Evolutionary conservation across 768 basidiomycete species (phyloP), one percentile per base, ranked within the genome.

Genomic region (Nidularia sp.): DNA sequence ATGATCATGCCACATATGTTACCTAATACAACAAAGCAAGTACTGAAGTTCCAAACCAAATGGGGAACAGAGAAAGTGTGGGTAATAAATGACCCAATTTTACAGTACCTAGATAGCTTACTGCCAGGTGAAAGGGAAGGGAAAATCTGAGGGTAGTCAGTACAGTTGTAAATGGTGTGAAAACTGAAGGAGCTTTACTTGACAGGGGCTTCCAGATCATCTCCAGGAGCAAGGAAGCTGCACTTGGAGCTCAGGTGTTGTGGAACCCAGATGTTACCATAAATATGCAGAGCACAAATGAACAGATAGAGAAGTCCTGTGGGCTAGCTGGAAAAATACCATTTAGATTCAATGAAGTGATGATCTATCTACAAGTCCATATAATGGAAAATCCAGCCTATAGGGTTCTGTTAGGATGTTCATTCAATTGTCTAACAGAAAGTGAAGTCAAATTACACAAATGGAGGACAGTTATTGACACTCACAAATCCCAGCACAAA

Each of bases 171-270:
- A 61, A 60, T 53, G 47, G 54, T 3, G 22, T 54, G 3, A 42
- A 45, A 2, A 25, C n/a, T 15, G 54, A 58, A 22, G 66, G 66
- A 47, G 52, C 51, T 7, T 45, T 67, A 0, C 45, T 63, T 25
- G 65, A 69, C 45, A 54, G 56, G 1, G 63, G 67, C 0, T 68
- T 62, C 1, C 64, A 66, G 44, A 66, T 68, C 5, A 59, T 65
- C 0, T 62, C 62, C 0, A 64, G 66, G 60, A 45, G 51, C 0
- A 32, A 51, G 15, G 49, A 52, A 15, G 45, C 49, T 0, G 64
- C 63, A 1, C n/a, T 47, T 15, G 34, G 46, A 12, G 42, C 50
- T 2, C 42, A 49, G 6, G 4, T 62, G 0, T 41, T 41, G 8
- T 63, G 58, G 59, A 52, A 66, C 41, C 55, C 64, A 0, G 53